These are phyloP conservation scores for Picea sitchensis DNA, from an alignment of 75 land plant species.

Conservation along the genomic window DNA sequence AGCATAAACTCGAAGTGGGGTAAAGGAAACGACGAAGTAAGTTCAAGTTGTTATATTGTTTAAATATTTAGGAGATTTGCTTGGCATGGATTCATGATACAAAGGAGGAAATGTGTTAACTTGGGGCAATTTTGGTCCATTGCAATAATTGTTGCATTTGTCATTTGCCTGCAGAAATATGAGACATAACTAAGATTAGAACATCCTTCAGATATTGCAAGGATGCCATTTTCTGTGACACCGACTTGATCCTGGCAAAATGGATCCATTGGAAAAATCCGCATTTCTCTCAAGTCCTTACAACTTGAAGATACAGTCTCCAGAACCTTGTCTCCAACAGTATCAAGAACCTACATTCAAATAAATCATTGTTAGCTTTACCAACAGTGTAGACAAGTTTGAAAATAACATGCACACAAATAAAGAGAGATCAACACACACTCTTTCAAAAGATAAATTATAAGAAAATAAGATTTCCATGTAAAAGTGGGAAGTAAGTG, in stretches of 20 bases:
- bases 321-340: constrained; percentile 73
- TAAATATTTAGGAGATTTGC: no score
- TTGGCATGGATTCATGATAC: constrained; percentile 10
- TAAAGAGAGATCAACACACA: not conserved
- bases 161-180: not conserved
- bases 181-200: constrained; percentile 51
- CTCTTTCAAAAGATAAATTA: no score
- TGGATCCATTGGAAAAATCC: constrained; percentile 61
- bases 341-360: constrained; percentile 20
- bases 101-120: constrained; percentile 67
- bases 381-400: not conserved
- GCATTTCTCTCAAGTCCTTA: constrained; percentile 72
- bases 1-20: no score
- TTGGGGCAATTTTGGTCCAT: constrained; percentile 54
- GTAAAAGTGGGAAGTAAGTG: not conserved
- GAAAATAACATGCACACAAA: no score
- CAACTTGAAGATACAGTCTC: constrained; percentile 60
- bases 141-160: not conserved
- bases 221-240: constrained; percentile 55
- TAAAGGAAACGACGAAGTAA: no score
- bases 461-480: not conserved
- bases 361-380: not conserved
- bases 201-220: constrained; percentile 69
- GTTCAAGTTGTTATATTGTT: no score
- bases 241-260: constrained; percentile 17